Evolutionary conservation across 2,329 filamentous ascomycete genomes (phyloP), one percentile per base, ranked within the genome.

Genomic region (Sporothrix variecibatus): DNA sequence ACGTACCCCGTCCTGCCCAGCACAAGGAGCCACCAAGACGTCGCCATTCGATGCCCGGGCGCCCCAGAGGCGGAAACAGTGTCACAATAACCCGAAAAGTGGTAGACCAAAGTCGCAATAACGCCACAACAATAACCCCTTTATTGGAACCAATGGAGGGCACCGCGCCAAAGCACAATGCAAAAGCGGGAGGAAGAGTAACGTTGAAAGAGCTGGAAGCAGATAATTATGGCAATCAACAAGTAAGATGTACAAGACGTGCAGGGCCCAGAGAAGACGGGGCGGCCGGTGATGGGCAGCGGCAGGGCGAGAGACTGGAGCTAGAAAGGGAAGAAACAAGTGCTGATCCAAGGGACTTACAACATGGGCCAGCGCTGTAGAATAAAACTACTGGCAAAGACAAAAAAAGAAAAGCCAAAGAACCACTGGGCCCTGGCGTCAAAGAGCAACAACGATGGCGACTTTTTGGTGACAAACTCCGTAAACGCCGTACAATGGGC

Each of bases 111-210:
- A 46, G 62, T 67, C 12, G n/a, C 62, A 67, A 67, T 28, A 67
- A 67, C 23, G 38, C 62, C 38, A 46, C 62, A 67, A 38, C 60
- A 26, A 40, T 64, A 26, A 8, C 8, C 8, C 62, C n/a, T n/a
- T 43, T 26, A 23, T 28, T 20, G 38, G 38, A 9, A n/a, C 60
- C 38, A 43, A 68, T 15, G 34, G 28, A 8, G 1, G 46, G 60
- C 34, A 56, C 23, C 26, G 53, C 51, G n/a, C 65, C 40, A 15
- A 17, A 68, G 15, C 40, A 56, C 40, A 34, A 60, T 68, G 51
- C 58, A 56, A n/a, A 38, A 34, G 68, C 72, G 68, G 73, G 49
- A 68, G 38, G 40, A 56, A 72, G 62, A 58, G 73, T 68, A 72
- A 74, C 73, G 69, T 69, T 65, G 43, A 43, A 40, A 1, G 71